Evolutionary conservation across 2,329 filamentous ascomycete genomes (phyloP).

Genomic region (Clonostachys byssicola): DNA sequence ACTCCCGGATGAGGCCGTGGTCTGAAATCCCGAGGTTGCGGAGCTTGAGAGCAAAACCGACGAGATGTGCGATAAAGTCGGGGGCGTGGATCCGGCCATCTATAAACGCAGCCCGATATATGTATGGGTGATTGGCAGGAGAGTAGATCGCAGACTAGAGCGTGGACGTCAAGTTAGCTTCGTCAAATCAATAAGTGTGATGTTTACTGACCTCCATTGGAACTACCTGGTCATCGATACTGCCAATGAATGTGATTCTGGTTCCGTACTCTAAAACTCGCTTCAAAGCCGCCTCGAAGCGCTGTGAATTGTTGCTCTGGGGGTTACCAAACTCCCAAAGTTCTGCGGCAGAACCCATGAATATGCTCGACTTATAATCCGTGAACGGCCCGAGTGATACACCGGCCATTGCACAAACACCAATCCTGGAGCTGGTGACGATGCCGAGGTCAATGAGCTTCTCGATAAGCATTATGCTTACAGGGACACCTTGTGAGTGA

Average conservation of each 20-base stretch:
- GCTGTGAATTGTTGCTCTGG: slow-evolving; percentile 74
- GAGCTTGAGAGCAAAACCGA: slow-evolving; percentile 89
- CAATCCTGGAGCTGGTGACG: slow-evolving; percentile 71
- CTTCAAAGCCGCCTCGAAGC: slow-evolving; percentile 73
- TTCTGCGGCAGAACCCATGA: slow-evolving; percentile 89
- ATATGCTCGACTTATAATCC: slow-evolving; percentile 83
- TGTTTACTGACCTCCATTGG: slow-evolving; percentile 68
- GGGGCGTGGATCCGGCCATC: slow-evolving; percentile 89
- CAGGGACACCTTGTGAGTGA: slow-evolving; percentile 93
- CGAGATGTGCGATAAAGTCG: slow-evolving; percentile 88
- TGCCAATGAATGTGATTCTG: slow-evolving; percentile 82
- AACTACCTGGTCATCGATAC: slow-evolving; percentile 95
- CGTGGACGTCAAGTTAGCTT: background rate
- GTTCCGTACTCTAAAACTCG: slow-evolving; percentile 74
- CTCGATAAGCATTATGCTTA: slow-evolving; percentile 85
- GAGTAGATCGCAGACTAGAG: slow-evolving; percentile 78
- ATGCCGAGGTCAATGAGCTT: slow-evolving; percentile 91
- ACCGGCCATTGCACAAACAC: slow-evolving; percentile 85
- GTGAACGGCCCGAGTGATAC: slow-evolving; percentile 91
- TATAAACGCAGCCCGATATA: slow-evolving; percentile 93
- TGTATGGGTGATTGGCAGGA: slow-evolving; percentile 82
- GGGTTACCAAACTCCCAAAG: slow-evolving; percentile 90
- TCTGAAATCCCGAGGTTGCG: slow-evolving; percentile 91
- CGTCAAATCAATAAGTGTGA: background rate
- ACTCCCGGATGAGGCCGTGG: slow-evolving; percentile 86